Evolutionary conservation across 805 yeast genomes (phyloP).

Genomic region (Ogataea minuta): DNA sequence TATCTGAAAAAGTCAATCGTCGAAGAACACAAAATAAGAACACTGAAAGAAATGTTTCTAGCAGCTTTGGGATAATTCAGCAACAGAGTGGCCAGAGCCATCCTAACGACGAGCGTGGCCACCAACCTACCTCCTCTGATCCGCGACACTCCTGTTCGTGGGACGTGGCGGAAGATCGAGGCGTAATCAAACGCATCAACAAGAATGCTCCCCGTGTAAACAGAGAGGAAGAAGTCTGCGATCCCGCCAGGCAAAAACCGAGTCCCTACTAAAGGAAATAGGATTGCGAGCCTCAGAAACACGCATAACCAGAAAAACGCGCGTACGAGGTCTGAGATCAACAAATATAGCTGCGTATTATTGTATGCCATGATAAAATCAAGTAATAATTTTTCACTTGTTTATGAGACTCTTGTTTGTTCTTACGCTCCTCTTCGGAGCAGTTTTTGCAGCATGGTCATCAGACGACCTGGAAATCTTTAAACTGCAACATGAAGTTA

Average conservation of each 20-base stretch:
- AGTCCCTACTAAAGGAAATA: constrained; percentile 64
- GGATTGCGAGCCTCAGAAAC: constrained; percentile 45
- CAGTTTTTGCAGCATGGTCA: constrained; percentile 22
- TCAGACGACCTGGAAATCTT: constrained; percentile 80
- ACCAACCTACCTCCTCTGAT: constrained; percentile 15
- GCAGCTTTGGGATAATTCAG: constrained; percentile 30
- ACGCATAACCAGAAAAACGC: constrained; percentile 49
- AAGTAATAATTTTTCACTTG: constrained; percentile 1
- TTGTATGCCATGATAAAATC: constrained; percentile 17
- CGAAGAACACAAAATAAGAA: constrained; percentile 23
- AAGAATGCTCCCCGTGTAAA: constrained; percentile 13
- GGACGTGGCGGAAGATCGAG: constrained; percentile 19
- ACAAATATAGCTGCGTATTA: constrained; percentile 24
- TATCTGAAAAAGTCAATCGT: constrained; percentile 26
- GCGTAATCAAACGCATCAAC: constrained; percentile 24
- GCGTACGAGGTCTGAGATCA: constrained; percentile 28
- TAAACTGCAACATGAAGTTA: constrained; percentile 59
- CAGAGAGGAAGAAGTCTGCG: constrained; percentile 52
- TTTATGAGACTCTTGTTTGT: constrained; percentile 15
- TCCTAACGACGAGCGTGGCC: constrained; percentile 13
- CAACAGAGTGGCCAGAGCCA: constrained; percentile 18
- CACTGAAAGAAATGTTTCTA: constrained; percentile 23
- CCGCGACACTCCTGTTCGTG: constrained; percentile 8
- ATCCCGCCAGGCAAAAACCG: constrained; percentile 68
- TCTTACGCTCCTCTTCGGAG: constrained; percentile 7